phyloP scores from a whole-genome alignment of 192 early-diverging fungal genomes.

The Helicostylum pulchrum region DNA sequence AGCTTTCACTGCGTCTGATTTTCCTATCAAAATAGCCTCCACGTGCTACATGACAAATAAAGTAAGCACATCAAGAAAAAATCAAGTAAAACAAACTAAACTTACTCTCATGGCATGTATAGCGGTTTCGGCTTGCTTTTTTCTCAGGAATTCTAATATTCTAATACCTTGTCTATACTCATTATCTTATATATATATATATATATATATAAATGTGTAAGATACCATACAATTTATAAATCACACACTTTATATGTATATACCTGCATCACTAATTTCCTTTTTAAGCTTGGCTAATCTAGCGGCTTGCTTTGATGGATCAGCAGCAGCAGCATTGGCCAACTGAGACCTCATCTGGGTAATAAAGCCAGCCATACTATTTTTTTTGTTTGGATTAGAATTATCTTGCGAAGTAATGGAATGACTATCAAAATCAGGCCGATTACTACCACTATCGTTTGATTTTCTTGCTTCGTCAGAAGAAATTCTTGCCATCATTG shows the following conservation, averaged over 20 bases:
- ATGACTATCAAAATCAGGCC: not conserved
- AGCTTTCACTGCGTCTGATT: constrained; percentile 7
- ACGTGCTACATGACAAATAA: constrained; percentile 12
- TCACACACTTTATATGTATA: no score
- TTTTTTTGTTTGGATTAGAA: constrained; percentile 8
- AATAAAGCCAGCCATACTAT: constrained; percentile 29
- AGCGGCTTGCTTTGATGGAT: constrained; percentile 27
- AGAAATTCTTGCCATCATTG: not conserved
- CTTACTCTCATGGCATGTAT: constrained; percentile 19
- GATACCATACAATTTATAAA: no score
- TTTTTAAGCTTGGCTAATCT: constrained; percentile 29
- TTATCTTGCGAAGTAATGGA: constrained; percentile 2
- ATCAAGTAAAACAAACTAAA: not conserved
- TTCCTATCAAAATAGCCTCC: constrained; percentile 11
- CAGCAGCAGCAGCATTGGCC: constrained; percentile 11
- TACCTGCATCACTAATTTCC: constrained; percentile 33
- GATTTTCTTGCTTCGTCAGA: constrained; percentile 15
- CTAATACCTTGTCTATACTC: constrained; percentile 28
- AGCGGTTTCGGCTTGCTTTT: constrained; percentile 21
- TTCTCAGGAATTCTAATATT: constrained; percentile 21
- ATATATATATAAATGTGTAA: no score
- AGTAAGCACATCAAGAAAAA: not conserved
- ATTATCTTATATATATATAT: constrained; percentile 13
- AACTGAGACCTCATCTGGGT: constrained; percentile 21
- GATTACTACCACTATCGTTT: constrained; percentile 14